Evolutionary conservation across 2,329 filamentous ascomycete genomes (phyloP).

Genomic region (Tolypocladium sp.): DNA sequence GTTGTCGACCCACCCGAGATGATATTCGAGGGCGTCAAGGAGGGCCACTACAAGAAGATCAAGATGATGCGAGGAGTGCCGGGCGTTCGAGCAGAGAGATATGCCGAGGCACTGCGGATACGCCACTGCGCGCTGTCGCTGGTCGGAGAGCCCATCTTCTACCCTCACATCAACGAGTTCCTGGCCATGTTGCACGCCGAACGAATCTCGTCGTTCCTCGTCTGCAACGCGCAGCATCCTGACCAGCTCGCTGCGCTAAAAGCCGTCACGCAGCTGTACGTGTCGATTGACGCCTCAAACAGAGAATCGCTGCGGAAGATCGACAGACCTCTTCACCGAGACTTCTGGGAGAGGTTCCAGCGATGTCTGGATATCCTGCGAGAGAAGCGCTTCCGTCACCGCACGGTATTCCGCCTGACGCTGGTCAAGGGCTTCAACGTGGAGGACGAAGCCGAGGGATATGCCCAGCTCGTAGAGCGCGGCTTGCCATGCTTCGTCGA

Average conservation of each 20-base stretch:
- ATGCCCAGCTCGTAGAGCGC: conserved; percentile 78
- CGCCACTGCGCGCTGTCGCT: conserved; percentile 86
- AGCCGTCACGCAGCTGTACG: conserved; percentile 90
- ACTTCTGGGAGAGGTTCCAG: conserved; percentile 96
- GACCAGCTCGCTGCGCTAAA: conserved; percentile 75
- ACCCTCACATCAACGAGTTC: conserved; percentile 94
- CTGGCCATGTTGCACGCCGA: conserved; percentile 73
- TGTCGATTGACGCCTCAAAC: conserved; percentile 92
- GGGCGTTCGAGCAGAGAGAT: conserved; percentile 83
- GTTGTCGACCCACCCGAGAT: conserved; percentile 82
- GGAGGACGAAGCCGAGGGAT: conserved; percentile 84
- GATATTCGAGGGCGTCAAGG: conserved; percentile 85
- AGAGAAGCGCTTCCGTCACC: conserved; percentile 72
- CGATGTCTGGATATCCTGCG: conserved; percentile 83
- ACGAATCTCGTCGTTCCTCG: conserved; percentile 86
- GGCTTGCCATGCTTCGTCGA: conserved; percentile 89
- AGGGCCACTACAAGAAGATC: conserved; percentile 92
- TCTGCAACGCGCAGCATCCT: conserved; percentile 95
- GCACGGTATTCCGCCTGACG: conserved; percentile 89
- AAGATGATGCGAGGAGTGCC: conserved; percentile 94
- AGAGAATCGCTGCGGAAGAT: conserved; percentile 80
- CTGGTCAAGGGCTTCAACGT: conserved; percentile 98
- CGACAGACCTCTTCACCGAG: conserved; percentile 83
- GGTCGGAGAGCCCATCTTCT: conserved; percentile 97
- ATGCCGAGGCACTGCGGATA: conserved; percentile 86